Evolutionary conservation across 805 yeast species (phyloP), one percentile per base, ranked within the genome.

Genomic region (Cyberlindnera samutprakarnensis): DNA sequence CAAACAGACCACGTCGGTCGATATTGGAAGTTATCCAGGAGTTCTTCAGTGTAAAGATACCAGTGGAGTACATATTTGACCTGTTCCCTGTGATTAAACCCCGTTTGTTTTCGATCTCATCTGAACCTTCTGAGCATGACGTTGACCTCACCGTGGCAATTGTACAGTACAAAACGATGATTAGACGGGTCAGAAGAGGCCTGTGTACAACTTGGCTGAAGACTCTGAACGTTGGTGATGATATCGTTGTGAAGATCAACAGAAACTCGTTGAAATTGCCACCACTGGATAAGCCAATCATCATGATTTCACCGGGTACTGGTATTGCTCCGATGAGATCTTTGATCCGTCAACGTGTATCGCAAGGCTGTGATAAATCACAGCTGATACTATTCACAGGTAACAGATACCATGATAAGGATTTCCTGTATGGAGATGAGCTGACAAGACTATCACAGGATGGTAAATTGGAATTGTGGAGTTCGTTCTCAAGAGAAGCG

Each of bases 251-350:
- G 39, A 67, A 72, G 17, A 40, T 79, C 7, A 68, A 70, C 35
- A 53, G 57, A 19, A 71, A 77, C 39, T 54, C 62, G 11, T 41
- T 75, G 27, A 56, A 55, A 25, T 58, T 69, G 11, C 52, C 30
- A 8, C 18, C 42, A 4, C 39, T 20, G 8, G 31, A 50, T 4
- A 51, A 38, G 3, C 82, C 95, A 0, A 57, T 82, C 17, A 58
- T 92, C 4, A 62, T 90, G 70, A 67, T 90, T 4, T 80, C 90
- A 2, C 94, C 98, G 0, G 99, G 98, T 4, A 94, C 97, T 0
- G 99, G 99, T 2, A 65, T 92, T 9, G 98, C 99, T 1, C 98
- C 98, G 2, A 75, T 90, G 70, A 72, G 85, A 47, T 70, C 84
- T 1, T 48, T 88, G 25, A 66, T 90, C 11, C 23, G n/a, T 9